A percentile compares a stretch with the other conserved stretches of the same genome.
Conservation (phyloP, 169 alveolate genomes). For the Plasmodium inui region DNA sequence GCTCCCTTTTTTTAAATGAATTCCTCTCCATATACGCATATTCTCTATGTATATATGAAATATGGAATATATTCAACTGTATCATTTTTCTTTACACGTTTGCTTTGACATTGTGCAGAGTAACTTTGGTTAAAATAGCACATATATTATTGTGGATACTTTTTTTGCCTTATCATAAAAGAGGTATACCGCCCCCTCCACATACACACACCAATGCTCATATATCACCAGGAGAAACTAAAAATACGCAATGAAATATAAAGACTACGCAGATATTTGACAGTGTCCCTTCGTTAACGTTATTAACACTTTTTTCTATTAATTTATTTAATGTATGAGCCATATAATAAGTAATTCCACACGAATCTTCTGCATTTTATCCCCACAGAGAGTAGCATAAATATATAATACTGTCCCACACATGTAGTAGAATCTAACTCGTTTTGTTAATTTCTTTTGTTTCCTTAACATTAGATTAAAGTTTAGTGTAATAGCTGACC, state of each 20-base stretch:
- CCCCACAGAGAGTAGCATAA: neutral
- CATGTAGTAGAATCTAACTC: neutral
- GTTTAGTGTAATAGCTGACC: neutral
- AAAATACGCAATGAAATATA: neutral
- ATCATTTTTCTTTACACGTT: neutral
- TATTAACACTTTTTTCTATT: neutral
- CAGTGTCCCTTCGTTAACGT: neutral
- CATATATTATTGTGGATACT: neutral
- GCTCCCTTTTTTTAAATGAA: neutral
- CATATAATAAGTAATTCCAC: neutral
- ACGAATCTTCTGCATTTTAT: neutral
- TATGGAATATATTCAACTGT: neutral
- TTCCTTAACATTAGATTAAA: neutral
- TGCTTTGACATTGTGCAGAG: neutral
- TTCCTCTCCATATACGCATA: neutral
- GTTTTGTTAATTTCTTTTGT: neutral
- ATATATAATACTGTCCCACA: neutral
- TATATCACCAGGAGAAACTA: neutral
- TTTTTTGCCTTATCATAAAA: neutral
- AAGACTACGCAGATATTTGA: neutral
- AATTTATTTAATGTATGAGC: neutral
- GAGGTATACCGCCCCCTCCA: neutral
- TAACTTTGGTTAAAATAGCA: neutral
- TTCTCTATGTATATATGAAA: neutral
- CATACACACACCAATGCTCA: neutral